phyloP scores from a whole-genome alignment of 179 eudicot species.

The Gypsophila paniculata region DNA sequence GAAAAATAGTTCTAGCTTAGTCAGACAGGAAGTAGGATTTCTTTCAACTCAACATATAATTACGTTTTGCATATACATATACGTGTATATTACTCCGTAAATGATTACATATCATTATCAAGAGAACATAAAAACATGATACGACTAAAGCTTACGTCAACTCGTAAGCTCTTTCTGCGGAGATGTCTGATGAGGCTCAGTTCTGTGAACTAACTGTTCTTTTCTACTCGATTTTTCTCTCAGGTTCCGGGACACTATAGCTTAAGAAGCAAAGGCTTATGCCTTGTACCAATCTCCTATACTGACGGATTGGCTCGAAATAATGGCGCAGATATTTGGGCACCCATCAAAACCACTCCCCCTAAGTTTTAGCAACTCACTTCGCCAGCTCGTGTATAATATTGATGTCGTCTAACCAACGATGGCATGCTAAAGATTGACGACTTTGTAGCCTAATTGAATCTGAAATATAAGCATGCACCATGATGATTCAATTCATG shows the following conservation, averaged over 20 bases:
- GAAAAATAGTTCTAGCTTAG: no score
- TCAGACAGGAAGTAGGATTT: no score
- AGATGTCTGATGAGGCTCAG: background rate
- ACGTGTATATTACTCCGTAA: no score
- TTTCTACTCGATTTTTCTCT: background rate
- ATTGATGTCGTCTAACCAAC: slow-evolving; percentile 12
- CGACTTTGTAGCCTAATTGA: slow-evolving; percentile 10
- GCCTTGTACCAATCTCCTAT: slow-evolving; percentile 65
- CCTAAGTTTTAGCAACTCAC: slow-evolving; percentile 37
- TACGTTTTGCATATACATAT: no score
- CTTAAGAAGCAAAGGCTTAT: slow-evolving; percentile 75
- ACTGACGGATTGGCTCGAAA: slow-evolving; percentile 61
- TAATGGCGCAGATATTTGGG: slow-evolving; percentile 98
- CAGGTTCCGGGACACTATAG: slow-evolving; percentile 49
- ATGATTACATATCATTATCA: no score
- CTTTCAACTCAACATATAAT: no score
- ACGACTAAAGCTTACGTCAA: no score
- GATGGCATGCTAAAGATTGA: background rate
- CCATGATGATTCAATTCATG: slow-evolving; percentile 1
- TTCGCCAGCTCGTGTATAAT: slow-evolving; percentile 5
- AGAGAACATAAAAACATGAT: no score
- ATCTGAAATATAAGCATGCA: background rate
- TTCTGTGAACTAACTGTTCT: background rate
- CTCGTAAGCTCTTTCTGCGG: no score
- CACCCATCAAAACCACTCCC: slow-evolving; percentile 66